Evolutionary conservation across 148 eudicot genomes (phyloP), one percentile per base, ranked within the genome.

Genomic region (Nepenthes mirabilis): DNA sequence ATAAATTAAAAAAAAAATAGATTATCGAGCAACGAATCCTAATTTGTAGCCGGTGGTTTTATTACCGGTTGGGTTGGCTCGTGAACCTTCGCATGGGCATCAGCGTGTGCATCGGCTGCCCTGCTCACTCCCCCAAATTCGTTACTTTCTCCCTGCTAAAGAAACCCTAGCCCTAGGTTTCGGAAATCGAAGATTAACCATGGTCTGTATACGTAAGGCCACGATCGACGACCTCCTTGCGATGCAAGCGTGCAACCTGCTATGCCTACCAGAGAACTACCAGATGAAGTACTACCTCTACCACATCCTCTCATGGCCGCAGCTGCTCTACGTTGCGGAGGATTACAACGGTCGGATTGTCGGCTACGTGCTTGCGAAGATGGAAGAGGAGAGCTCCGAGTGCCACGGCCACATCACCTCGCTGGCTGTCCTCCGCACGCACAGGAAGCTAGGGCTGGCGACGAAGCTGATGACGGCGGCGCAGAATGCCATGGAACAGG

Each of bases 261-360:
- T 90, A 1, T 90, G 95, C 60, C 80, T 86, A 6, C 97, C 91
- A 1, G 95, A 90, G 57, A 90, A 90, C 69, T 90, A 90, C 80
- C 97, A 90, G 72, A 86, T 90, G 95, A 90, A 90, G 45, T 90
- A 90, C 75, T 86, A 90, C 55, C 74, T 90, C 36, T 90, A 90
- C 75, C 97, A 90, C 84, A 86, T 86, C 40, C 88, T 90, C 32
- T 84, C 95, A 1, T 90, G 97, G 97, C 91, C 95, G n/a, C 91
- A 84, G 60, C 85, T 90, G 34, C 86, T 90, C 11, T 86, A 90
- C 66, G 91, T 90, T 7, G 95, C 95, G 1, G 86, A 90, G 61
- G 97, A 86, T 56, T 90, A 90, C 83, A 75, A 77, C 74, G 86
- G 90, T 2, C 77, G 80, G 40, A 90, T 90, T 14, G 91, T 90